Base-by-base conservation (phyloP, 768 basidiomycete species). In the Hygrocybe coccinea region DNA sequence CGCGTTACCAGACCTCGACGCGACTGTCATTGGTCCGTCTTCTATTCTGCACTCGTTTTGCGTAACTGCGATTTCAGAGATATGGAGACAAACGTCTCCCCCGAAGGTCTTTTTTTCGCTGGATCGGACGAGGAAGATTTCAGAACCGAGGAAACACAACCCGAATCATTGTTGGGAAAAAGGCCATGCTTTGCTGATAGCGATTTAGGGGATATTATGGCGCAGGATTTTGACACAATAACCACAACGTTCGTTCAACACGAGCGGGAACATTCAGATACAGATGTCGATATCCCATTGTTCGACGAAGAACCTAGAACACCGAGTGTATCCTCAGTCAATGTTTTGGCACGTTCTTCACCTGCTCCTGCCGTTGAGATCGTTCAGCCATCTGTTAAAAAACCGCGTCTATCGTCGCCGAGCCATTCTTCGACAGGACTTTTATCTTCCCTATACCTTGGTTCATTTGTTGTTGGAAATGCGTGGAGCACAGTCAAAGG, bases 401-500 rank as follows among this genome's bases (percentile, higher is more conserved):
- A 75, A 61, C 77, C 79, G 22, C 82, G 80, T 12, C 56, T 80
- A 29, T 79, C 75, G 1, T 64, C 67, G 41, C 60, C 67, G 41
- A 41, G 14, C 37, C 55, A 14, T 46, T 35, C 25, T 2, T 19
- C 17, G 44, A 59, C 61, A 1, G 39, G n/a, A 29, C 5, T 24
- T 25, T 54, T 45, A 24, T 14, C 52, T 34, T 74, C 76, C 1
- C 73, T 67, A 10, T 90, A 87, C 63, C 61, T 91, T 24, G 89
- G 89, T 10, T 85, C 84, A 48, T 74, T 89, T 49, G 58, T 89
- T 9, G 78, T 89, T 21, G 77, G 79, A 19, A 85, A 87, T 62
- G 89, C 87, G 9, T 91, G 87, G 87, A 88, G 86, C 59, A 90
- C 84, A 38, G 85, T 80, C 12, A 85, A 80, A 48, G 89, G 89